Evolutionary conservation across 805 yeast genomes (phyloP).

Genomic region (Maudiozyma saulgeensis): DNA sequence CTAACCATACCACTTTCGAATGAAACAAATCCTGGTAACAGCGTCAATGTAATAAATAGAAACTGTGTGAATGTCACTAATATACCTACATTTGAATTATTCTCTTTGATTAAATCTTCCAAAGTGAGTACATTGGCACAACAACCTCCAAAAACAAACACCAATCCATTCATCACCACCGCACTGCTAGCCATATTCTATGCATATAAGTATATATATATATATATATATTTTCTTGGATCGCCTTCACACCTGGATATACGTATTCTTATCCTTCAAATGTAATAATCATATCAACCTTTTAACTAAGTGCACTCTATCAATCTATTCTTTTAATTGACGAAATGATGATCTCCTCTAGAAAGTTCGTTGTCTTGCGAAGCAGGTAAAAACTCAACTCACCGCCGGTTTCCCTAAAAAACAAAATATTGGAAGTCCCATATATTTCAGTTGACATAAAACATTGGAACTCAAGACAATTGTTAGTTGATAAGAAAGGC

Average conservation of each 20-base stretch:
- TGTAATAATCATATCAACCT: too few relatives aligned
- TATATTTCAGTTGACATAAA: too few relatives aligned
- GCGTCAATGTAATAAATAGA: conserved; percentile 39
- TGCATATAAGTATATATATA: background rate
- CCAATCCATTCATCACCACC: conserved; percentile 3
- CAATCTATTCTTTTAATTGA: too few relatives aligned
- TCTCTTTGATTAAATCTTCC: conserved; percentile 38
- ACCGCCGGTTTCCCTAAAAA: too few relatives aligned
- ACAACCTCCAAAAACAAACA: conserved; percentile 59
- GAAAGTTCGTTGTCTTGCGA: background rate
- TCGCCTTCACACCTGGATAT: background rate
- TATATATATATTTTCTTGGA: too few relatives aligned
- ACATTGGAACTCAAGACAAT: too few relatives aligned
- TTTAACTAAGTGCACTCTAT: too few relatives aligned
- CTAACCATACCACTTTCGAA: conserved; percentile 13
- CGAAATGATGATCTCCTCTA: too few relatives aligned
- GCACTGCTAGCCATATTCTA: background rate
- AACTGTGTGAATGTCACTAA: conserved; percentile 54
- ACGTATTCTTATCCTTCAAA: too few relatives aligned
- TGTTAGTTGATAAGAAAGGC: too few relatives aligned
- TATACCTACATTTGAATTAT: conserved; percentile 34
- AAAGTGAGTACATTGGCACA: conserved; percentile 59
- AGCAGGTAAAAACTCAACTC: too few relatives aligned
- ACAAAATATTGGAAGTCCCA: too few relatives aligned
- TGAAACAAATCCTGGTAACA: conserved; percentile 32